A percentile compares a stretch with the other conserved stretches of the same genome.
Conservation (phyloP, 1,284 basidiomycete genomes). For the Fomitopsis pinicola region DNA sequence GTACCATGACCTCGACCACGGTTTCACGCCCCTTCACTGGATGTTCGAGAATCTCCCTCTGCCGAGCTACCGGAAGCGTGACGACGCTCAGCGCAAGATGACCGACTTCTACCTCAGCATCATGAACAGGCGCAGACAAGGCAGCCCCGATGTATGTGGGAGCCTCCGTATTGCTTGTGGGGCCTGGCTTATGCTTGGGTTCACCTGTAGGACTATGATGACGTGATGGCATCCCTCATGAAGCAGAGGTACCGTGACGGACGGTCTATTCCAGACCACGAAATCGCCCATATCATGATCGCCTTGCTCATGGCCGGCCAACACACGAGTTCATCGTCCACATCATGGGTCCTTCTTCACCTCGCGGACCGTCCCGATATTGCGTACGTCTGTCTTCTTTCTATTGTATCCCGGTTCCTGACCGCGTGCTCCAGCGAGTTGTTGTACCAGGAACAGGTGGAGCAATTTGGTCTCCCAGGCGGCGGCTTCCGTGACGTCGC, state of each 20-base stretch:
- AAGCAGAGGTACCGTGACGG: conserved; percentile 88
- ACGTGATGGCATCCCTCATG: conserved; percentile 92
- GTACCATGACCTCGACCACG: conserved; percentile 90
- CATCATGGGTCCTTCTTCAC: conserved; percentile 91
- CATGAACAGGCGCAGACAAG: conserved; percentile 70
- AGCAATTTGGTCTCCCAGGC: conserved; percentile 77
- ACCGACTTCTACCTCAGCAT: conserved; percentile 91
- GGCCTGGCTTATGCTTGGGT: not conserved
- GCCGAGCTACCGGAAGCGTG: conserved; percentile 84
- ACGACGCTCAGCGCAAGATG: conserved; percentile 92
- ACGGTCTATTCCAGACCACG: conserved; percentile 74
- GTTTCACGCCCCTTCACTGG: conserved; percentile 91
- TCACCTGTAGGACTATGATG: conserved; percentile 62
- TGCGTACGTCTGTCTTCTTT: conserved; percentile 47
- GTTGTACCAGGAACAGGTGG: conserved; percentile 87
- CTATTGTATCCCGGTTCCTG: conserved; percentile 1
- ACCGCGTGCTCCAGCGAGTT: conserved; percentile 46
- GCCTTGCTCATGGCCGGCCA: conserved; percentile 97
- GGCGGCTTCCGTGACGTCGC: conserved; percentile 79
- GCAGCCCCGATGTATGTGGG: conserved; percentile 38
- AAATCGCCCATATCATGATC: conserved; percentile 97
- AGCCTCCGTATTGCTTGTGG: not conserved
- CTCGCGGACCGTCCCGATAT: conserved; percentile 79
- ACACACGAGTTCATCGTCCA: conserved; percentile 93
- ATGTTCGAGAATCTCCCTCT: conserved; percentile 93